Conservation (phyloP, 495 filamentous ascomycete genomes). For the Aspergillus cavernicola region DNA sequence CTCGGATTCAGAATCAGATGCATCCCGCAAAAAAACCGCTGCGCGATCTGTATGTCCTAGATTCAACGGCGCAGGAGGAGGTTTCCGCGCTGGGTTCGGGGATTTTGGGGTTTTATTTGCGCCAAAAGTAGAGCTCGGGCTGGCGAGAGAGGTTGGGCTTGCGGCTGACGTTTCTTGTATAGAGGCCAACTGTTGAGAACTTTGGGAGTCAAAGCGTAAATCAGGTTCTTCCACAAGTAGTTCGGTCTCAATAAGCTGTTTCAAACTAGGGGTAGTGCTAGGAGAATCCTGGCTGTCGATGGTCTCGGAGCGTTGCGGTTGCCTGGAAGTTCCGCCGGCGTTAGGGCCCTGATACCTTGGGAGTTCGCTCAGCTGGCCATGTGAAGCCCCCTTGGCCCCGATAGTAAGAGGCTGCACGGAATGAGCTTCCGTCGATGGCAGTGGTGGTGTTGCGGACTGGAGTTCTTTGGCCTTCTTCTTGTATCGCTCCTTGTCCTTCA, state of each 20-base stretch:
- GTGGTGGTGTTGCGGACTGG: conserved; percentile 46
- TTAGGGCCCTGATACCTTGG: background rate
- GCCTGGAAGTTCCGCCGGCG: background rate
- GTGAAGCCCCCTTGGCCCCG: background rate
- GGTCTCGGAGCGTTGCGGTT: background rate
- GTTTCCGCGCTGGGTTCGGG: conserved; percentile 65
- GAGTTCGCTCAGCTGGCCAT: background rate
- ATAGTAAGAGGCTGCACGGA: conserved; percentile 4
- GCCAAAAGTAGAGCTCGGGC: conserved; percentile 16
- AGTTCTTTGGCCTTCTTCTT: conserved; percentile 84
- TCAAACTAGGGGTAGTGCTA: conserved; percentile 1
- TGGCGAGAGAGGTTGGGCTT: conserved; percentile 18
- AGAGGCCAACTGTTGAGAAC: conserved; percentile 11
- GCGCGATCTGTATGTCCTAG: conserved; percentile 46
- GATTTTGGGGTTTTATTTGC: conserved; percentile 23
- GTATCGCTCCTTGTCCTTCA: conserved; percentile 95
- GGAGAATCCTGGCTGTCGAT: conserved; percentile 3
- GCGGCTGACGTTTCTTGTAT: conserved; percentile 16
- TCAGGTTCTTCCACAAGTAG: conserved; percentile 2
- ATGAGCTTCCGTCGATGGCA: conserved; percentile 34
- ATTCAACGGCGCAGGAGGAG: conserved; percentile 80
- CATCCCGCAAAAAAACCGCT: conserved; percentile 43
- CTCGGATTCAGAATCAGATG: conserved; percentile 72
- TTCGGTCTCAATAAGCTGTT: conserved; percentile 1
- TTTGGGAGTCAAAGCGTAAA: conserved; percentile 4